A percentile compares a stretch with the other conserved stretches of the same genome.
Conservation (phyloP, 1,139 yeast genomes). For the Meyerozyma guilliermondii region DNA sequence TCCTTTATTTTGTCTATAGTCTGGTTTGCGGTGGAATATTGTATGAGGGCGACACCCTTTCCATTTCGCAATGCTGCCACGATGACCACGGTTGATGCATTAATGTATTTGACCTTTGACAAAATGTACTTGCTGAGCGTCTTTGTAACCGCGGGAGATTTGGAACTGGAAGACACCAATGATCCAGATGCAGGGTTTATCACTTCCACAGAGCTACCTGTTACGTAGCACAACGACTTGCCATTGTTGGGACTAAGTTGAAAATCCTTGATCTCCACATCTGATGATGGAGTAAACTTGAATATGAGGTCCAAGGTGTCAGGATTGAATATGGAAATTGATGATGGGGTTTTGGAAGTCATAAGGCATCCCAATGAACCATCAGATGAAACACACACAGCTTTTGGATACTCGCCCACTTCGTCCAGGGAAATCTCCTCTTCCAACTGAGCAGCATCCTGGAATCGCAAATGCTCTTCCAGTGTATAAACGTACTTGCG, state of each 20-base stretch:
- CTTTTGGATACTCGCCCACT: constrained; percentile 53
- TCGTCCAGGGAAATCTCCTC: constrained; percentile 23
- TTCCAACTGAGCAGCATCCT: constrained; percentile 55
- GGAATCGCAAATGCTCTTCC: constrained; percentile 57
- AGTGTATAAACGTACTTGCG: constrained; percentile 55
- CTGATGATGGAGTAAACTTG: constrained; percentile 22
- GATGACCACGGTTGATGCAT: constrained; percentile 47
- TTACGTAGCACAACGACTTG: constrained; percentile 52
- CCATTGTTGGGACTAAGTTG: constrained; percentile 38
- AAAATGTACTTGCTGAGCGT: constrained; percentile 33
- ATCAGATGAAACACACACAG: constrained; percentile 48
- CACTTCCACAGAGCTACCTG: constrained; percentile 49
- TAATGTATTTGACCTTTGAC: constrained; percentile 57
- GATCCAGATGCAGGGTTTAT: constrained; percentile 44
- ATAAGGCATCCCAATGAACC: constrained; percentile 57
- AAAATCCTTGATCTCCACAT: constrained; percentile 36
- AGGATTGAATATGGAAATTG: constrained; percentile 55
- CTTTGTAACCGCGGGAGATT: constrained; percentile 16
- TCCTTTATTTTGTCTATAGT: constrained; percentile 37
- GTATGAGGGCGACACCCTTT: constrained; percentile 31
- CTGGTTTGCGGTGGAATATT: constrained; percentile 39
- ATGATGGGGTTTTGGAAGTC: constrained; percentile 57
- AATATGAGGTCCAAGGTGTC: constrained; percentile 41
- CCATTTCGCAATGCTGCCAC: constrained; percentile 50
- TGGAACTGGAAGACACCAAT: constrained; percentile 28